Base-by-base conservation (phyloP, 2,329 filamentous ascomycete genomes). In the Aspergillus eucalypticola region DNA sequence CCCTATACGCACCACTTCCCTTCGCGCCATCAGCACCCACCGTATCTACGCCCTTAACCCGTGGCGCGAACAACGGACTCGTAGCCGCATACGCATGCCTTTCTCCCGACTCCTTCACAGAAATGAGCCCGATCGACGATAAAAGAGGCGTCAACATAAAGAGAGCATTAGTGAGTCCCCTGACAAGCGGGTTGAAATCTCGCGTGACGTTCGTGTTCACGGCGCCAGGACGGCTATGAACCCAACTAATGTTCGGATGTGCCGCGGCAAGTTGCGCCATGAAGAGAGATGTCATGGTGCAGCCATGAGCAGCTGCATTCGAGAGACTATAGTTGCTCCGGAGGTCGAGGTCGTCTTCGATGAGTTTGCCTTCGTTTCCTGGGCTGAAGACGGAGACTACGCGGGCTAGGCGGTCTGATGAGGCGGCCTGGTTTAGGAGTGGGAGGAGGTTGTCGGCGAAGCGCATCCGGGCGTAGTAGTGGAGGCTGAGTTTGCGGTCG, bases 391-490 rank as follows among this genome's bases (percentile, higher is more conserved):
- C 76, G 4, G 77, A 72, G 57, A 81, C 60, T 4, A 81, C 76
- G 27, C 74, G 77, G 5, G 76, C 61, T n/a, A 60, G 46, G 27
- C 57, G 71, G n/a, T 58, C 15, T 55, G 19, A 42, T 13, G n/a
- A 17, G 21, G 60, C 60, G n/a, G 62, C 64, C 8, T 68, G 63
- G 32, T 66, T 73, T n/a, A 81, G 64, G 0, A 69, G 65, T 0
- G 80, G 78, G 0, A 76, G 61, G 4, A 83, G 70, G 39, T 79
- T 76, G 13, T 71, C 67, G 21, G 81, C 74, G 13, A 82, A 75
- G 0, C 79, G 73, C 62, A 81, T 79, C 11, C 74, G 75, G 15
- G 79, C 75, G 59, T 82, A 82, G 62, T 79, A 81, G 57, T 81
- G 78, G n/a, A 82, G 68, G 0, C 74, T 75, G 71, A 82, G 76